Evolutionary conservation across 2,329 filamentous ascomycete genomes (phyloP).

Genomic region (Alternaria consortialis): DNA sequence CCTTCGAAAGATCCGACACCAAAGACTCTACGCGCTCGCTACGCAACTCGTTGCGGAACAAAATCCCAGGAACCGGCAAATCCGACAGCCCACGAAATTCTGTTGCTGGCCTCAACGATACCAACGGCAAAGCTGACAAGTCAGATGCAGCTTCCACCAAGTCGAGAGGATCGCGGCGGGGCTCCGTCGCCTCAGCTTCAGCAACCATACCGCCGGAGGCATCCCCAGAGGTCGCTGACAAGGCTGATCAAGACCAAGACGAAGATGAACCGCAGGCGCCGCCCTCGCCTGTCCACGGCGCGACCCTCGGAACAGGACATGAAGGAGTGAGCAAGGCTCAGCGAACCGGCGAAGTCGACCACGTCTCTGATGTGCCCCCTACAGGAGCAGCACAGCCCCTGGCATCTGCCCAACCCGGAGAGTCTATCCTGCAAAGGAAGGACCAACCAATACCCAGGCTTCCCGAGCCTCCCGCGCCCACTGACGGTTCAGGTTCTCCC

Average conservation of each 20-base stretch:
- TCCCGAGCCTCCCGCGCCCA: conserved; percentile 57
- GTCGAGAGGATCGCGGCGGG: conserved; percentile 59
- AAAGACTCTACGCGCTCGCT: conserved; percentile 91
- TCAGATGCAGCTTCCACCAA: conserved; percentile 78
- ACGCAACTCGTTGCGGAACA: conserved; percentile 80
- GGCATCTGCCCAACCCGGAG: conserved; percentile 74
- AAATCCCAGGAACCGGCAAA: conserved; percentile 79
- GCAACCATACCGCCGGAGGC: conserved; percentile 53
- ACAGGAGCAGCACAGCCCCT: conserved; percentile 66
- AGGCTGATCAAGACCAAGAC: conserved; percentile 43
- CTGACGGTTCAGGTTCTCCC: conserved; percentile 62
- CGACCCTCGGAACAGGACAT: conserved; percentile 75
- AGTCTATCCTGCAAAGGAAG: conserved; percentile 88
- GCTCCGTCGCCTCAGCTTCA: conserved; percentile 47
- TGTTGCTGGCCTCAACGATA: conserved; percentile 62
- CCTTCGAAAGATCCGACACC: conserved; percentile 90
- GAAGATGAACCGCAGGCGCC: conserved; percentile 62
- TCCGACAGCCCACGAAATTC: conserved; percentile 85
- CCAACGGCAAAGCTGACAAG: conserved; percentile 68
- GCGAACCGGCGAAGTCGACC: conserved; percentile 88
- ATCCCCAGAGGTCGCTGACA: conserved; percentile 43
- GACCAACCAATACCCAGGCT: conserved; percentile 73
- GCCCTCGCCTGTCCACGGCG: conserved; percentile 86
- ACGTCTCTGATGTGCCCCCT: conserved; percentile 90
- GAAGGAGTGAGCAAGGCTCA: conserved; percentile 83